These are phyloP conservation scores for Xylaria polymorpha DNA, from an alignment of 2,329 filamentous ascomycete genomes.

Conservation along the genomic window DNA sequence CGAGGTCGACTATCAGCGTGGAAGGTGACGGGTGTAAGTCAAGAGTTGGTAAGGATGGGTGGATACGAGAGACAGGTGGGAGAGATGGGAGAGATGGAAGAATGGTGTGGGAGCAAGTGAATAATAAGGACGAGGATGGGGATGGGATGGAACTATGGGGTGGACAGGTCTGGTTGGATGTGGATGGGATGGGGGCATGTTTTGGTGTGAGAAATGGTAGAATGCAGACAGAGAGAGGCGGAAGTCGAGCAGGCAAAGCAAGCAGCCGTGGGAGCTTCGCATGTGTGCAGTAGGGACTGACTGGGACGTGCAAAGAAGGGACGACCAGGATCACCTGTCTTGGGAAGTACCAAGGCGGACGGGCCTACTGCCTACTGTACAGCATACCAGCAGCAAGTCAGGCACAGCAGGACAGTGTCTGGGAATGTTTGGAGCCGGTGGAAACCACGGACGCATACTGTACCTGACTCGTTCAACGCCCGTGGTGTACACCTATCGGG, in stretches of 20 bases:
- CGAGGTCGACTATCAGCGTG: conserved; percentile 17
- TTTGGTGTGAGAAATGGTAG: conserved; percentile 46
- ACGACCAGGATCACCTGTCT: conserved; percentile 45
- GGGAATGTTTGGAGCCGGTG: neutral
- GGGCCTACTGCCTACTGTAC: conserved; percentile 4
- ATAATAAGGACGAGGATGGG: conserved; percentile 43
- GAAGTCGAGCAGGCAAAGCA: conserved; percentile 41
- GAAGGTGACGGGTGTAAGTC: conserved; percentile 31
- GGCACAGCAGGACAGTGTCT: conserved; percentile 25
- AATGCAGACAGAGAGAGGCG: conserved; percentile 39
- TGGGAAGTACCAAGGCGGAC: conserved; percentile 35
- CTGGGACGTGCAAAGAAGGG: conserved; percentile 36
- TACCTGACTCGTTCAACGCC: conserved; percentile 30
- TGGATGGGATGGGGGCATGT: conserved; percentile 45
- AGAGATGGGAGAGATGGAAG: conserved; percentile 31
- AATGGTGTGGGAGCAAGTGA: conserved; percentile 43
- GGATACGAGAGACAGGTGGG: conserved; percentile 3
- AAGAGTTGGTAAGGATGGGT: conserved; percentile 23
- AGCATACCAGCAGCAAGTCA: conserved; percentile 14
- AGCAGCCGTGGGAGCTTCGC: conserved; percentile 42
- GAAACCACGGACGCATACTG: conserved; percentile 12
- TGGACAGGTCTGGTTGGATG: conserved; percentile 41
- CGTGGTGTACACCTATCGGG: conserved; percentile 22
- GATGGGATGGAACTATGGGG: conserved; percentile 39
- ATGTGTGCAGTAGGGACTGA: conserved; percentile 41